Evolutionary conservation across 495 filamentous ascomycete genomes (phyloP), one percentile per base, ranked within the genome.

Genomic region (Alectoria sarmentosa): DNA sequence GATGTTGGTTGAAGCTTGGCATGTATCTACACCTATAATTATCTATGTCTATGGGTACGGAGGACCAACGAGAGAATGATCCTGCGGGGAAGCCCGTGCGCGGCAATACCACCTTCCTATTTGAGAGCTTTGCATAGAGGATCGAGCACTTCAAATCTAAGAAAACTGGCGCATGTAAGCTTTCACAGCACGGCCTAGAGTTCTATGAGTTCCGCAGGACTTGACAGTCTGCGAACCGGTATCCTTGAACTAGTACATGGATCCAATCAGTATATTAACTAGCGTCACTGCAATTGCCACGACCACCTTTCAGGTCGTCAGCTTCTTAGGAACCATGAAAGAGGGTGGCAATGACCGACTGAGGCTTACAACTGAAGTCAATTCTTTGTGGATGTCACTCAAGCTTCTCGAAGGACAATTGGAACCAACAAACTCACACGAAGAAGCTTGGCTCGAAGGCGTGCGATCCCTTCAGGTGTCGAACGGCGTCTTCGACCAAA

Each of bases 321-420:
- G 63, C 10, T 49, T 63, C 30, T 56, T 68, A 32, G 62, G 65
- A 10, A 62, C 58, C 41, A 65, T 68, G 21, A 68, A 38, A 42
- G 62, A 68, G 36, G 66, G 66, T 15, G 66, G 66, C 28, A 68
- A 68, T 30, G 63, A 68, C 32, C 46, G 66, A 17, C 11, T 68
- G 34, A 58, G 60, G 9, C 39, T 68, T 9, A 65, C 65, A 28
- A 62, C 66, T 13, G 66, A 68, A 46, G 32, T 68, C 1, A 68
- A 68, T n/a, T 61, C 66, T 0, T 36, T 68, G 11, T 68, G 66
- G 63, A 65, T 67, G 66, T 14, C 61, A 4, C 57, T 67, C 26
- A 67, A 65, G 48, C 62, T 67, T 30, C 62, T 67, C 21, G 66
- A 67, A 60, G 26, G 44, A 7, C 57, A 61, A 10, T 61, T 67